Evolutionary conservation across 768 basidiomycete species (phyloP).

Genomic region (Solioccasus polychromus): DNA sequence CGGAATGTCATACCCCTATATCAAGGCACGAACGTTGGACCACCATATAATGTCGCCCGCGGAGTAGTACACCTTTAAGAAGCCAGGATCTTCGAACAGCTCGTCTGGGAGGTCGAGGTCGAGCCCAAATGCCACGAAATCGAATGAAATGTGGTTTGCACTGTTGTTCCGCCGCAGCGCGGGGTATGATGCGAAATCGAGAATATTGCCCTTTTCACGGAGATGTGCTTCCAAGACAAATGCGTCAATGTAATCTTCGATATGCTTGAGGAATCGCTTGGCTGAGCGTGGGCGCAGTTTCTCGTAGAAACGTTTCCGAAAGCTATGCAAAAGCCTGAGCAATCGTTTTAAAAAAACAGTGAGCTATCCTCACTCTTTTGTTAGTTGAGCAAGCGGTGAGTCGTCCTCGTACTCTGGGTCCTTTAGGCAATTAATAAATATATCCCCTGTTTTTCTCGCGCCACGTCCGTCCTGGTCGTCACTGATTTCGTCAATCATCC

Average conservation of each 20-base stretch:
- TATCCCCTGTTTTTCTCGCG: constrained; percentile 50
- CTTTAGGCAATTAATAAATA: constrained; percentile 51
- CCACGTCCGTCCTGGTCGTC: constrained; percentile 60
- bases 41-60: constrained; percentile 67
- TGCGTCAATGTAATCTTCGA: constrained; percentile 53
- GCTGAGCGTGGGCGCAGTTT: constrained; percentile 40
- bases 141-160: constrained; percentile 62
- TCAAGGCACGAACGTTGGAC: constrained; percentile 54
- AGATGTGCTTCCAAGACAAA: constrained; percentile 62
- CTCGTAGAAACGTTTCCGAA: constrained; percentile 45
- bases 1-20: not conserved
- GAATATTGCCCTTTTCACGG: constrained; percentile 53
- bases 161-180: constrained; percentile 66
- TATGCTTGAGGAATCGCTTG: constrained; percentile 48
- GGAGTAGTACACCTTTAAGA: constrained; percentile 53
- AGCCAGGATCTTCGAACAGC: constrained; percentile 53
- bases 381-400: constrained; percentile 56
- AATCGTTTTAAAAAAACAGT: not conserved
- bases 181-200: constrained; percentile 52
- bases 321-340: constrained; percentile 37
- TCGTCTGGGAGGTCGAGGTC: constrained; percentile 63
- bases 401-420: constrained; percentile 52
- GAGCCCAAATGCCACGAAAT: constrained; percentile 57
- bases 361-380: constrained; percentile 48
- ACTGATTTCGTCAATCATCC: constrained; percentile 66